Conservation (phyloP, 2,329 filamentous ascomycete species). For the Fusarium newnesense region DNA sequence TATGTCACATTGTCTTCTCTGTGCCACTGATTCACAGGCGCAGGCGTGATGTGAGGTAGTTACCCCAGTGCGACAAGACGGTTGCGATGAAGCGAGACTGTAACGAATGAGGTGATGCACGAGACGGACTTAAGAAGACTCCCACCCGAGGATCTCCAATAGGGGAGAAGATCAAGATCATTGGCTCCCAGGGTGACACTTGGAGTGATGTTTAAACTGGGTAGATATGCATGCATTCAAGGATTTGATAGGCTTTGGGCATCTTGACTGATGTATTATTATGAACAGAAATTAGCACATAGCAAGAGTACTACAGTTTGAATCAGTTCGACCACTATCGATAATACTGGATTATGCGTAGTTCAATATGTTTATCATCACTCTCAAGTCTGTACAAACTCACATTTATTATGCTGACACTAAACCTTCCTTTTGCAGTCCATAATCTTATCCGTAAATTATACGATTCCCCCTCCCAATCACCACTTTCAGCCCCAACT, state of each 20-base stretch:
- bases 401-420: background rate
- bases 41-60: background rate
- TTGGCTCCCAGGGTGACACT: background rate
- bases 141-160: background rate
- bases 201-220: background rate
- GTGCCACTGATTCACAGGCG: constrained; percentile 4
- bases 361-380: background rate
- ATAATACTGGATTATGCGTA: background rate
- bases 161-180: background rate
- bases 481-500: background rate
- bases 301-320: background rate
- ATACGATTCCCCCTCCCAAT: background rate
- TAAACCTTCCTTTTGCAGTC: background rate
- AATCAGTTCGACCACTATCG: background rate
- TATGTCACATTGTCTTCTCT: background rate
- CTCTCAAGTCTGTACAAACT: background rate
- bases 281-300: too few relatives aligned
- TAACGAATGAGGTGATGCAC: background rate
- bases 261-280: background rate
- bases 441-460: background rate
- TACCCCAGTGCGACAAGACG: background rate
- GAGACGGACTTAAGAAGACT: constrained; percentile 13
- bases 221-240: background rate
- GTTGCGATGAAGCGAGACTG: background rate
- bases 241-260: background rate